A percentile compares a stretch with the other conserved stretches of the same genome.
Evolutionary conservation across 2,329 filamentous ascomycete genomes (phyloP).

Genomic region (Trichoderma koningii): DNA sequence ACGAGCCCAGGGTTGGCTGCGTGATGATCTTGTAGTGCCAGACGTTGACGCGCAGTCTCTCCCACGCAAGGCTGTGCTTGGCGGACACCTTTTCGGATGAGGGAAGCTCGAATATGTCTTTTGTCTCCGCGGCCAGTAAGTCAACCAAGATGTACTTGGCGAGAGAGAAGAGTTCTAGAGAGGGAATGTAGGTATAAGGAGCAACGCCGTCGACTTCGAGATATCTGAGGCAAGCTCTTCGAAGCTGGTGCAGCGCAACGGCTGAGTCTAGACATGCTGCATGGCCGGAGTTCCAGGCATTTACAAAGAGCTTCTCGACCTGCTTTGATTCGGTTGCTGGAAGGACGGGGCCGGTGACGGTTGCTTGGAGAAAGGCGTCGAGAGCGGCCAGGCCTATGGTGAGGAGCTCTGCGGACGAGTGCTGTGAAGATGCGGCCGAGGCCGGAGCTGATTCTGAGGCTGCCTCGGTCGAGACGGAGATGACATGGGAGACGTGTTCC

Average conservation of each 20-base stretch:
- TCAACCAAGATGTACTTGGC: constrained; percentile 56
- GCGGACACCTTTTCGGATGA: constrained; percentile 46
- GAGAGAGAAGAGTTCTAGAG: constrained; percentile 80
- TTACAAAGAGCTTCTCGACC: constrained; percentile 45
- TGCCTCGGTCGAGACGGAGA: background rate
- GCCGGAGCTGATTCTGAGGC: background rate
- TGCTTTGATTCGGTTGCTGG: constrained; percentile 31
- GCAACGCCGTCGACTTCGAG: constrained; percentile 83
- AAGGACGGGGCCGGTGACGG: constrained; percentile 85
- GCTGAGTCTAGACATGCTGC: background rate
- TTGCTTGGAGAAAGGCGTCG: constrained; percentile 80
- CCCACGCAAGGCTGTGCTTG: constrained; percentile 57
- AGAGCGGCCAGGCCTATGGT: constrained; percentile 49
- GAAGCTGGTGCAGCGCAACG: constrained; percentile 44
- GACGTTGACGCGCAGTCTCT: constrained; percentile 70
- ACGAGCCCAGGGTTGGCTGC: constrained; percentile 56
- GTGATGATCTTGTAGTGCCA: constrained; percentile 65
- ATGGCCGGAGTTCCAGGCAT: constrained; percentile 39
- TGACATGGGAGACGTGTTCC: constrained; percentile 23
- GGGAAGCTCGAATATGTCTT: constrained; percentile 34
- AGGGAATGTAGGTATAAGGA: constrained; percentile 80
- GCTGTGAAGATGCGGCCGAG: background rate
- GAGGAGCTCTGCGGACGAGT: constrained; percentile 29
- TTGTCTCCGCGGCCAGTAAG: constrained; percentile 31
- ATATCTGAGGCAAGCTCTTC: constrained; percentile 62